Conservation (phyloP, 2,329 filamentous ascomycete genomes). For the Trichoderma koningiopsis region DNA sequence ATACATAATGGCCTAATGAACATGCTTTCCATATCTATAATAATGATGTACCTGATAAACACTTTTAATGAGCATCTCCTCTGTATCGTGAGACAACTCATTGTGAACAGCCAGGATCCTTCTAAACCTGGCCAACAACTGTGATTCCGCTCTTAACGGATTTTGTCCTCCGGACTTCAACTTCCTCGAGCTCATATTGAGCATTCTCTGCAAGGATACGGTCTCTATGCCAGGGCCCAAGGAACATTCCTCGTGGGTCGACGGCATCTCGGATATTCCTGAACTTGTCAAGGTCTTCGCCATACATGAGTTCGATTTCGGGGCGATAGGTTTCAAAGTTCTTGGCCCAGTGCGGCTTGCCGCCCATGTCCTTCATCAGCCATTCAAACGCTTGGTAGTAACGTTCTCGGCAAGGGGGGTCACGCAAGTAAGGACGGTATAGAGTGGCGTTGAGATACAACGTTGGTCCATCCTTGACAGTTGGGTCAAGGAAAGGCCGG, state of each 20-base stretch:
- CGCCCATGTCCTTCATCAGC: constrained; percentile 83
- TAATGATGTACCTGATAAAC: not conserved
- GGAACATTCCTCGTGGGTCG: constrained; percentile 83
- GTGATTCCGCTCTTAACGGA: constrained; percentile 34
- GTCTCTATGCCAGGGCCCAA: constrained; percentile 85
- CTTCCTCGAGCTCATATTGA: constrained; percentile 42
- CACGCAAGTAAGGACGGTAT: constrained; percentile 76
- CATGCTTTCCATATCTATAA: constrained; percentile 4
- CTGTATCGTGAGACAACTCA: not conserved
- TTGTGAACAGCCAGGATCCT: too few relatives aligned
- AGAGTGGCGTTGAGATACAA: constrained; percentile 89
- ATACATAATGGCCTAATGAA: constrained; percentile 10
- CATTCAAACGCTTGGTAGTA: constrained; percentile 93
- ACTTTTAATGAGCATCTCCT: not conserved
- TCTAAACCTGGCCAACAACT: constrained; percentile 24
- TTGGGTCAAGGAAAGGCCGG: constrained; percentile 68
- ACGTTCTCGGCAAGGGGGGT: constrained; percentile 73
- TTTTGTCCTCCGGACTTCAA: constrained; percentile 36
- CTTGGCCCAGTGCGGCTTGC: constrained; percentile 88
- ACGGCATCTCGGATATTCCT: constrained; percentile 67
- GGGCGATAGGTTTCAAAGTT: constrained; percentile 69
- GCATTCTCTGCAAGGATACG: constrained; percentile 54
- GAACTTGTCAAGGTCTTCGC: constrained; percentile 66
- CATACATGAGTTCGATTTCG: constrained; percentile 70
- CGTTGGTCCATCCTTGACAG: constrained; percentile 66